Evolutionary conservation across 2,329 filamentous ascomycete species (phyloP), one percentile per base, ranked within the genome.

Genomic region (Aschersonia sp.): DNA sequence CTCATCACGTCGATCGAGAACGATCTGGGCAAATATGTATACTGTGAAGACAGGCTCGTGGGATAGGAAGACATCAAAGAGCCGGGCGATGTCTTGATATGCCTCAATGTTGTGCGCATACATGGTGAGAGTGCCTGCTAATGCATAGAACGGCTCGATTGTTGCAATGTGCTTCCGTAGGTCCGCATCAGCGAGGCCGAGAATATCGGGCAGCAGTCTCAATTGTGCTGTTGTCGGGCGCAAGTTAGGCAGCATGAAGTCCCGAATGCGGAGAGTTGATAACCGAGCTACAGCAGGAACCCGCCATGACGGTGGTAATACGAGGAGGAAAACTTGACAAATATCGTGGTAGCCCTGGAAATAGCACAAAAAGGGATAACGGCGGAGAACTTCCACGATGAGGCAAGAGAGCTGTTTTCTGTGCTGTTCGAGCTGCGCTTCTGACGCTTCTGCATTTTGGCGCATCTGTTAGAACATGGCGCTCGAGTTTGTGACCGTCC

Each of bases 341-440:
- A 98, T 97, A 68, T 98, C 92, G 65, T 98, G 92, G 63, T 94
- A 98, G 61, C 92, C 92, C 68, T 98, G 92, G 64, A 98, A 98
- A 68, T 98, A 98, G 69, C 81, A 87, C 37, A 98, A 78, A 61
- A 83, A 81, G 12, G 89, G 87, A 57, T 94, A 76, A 35, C 77
- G 77, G 47, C 94, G 83, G 43, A 98, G 76, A 11, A 94, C 79
- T 53, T 84, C 76, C 46, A 78, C 78, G 57, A 98, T 97, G 46
- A 98, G 73, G 52, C 79, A 69, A 6, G 81, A 90, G 2, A 98
- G 76, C 58, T 92, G 81, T 47, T 72, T 62, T 60, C 92, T 96
- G 59, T 85, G 83, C 42, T 64, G 63, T 44, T 78, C 71, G 49
- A 94, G 73, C 55, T 90, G 80, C 53, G 76, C 70, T 32, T 83